Evolutionary conservation across 495 filamentous ascomycete species (phyloP).

Genomic region (Penicillium pancosmium): DNA sequence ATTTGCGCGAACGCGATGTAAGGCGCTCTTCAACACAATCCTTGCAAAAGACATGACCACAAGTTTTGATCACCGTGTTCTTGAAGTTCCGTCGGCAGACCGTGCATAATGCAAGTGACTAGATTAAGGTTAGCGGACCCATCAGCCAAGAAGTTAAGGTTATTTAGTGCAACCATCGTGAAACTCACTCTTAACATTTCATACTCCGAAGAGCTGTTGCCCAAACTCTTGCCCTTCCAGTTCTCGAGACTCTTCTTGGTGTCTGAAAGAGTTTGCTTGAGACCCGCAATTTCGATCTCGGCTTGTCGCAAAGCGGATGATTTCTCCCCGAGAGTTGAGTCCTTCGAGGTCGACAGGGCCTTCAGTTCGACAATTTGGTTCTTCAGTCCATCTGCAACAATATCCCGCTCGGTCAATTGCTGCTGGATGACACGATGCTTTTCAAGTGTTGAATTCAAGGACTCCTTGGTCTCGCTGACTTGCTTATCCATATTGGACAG

Average conservation of each 20-base stretch:
- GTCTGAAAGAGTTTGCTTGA: slow-evolving; percentile 72
- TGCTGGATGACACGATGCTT: slow-evolving; percentile 76
- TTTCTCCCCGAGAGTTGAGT: slow-evolving; percentile 55
- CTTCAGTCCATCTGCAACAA: slow-evolving; percentile 71
- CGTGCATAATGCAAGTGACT: slow-evolving; percentile 87
- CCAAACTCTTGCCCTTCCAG: slow-evolving; percentile 78
- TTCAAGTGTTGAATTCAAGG: slow-evolving; percentile 62
- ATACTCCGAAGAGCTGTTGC: slow-evolving; percentile 79
- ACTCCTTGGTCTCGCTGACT: slow-evolving; percentile 75
- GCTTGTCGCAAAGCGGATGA: slow-evolving; percentile 65
- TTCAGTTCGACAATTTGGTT: slow-evolving; percentile 76
- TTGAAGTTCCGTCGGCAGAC: slow-evolving; percentile 91
- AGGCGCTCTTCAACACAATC: slow-evolving; percentile 86
- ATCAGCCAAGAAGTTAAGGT: background rate
- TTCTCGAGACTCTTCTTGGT: slow-evolving; percentile 75
- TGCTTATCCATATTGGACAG: slow-evolving; percentile 91
- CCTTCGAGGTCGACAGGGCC: slow-evolving; percentile 71
- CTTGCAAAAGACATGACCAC: slow-evolving; percentile 95
- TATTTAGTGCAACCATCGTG: background rate
- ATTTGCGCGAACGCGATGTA: slow-evolving; percentile 86
- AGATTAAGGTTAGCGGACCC: slow-evolving; percentile 38
- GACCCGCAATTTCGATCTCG: slow-evolving; percentile 73
- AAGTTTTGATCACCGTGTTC: slow-evolving; percentile 87
- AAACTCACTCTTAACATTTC: slow-evolving; percentile 78
- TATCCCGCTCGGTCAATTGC: slow-evolving; percentile 64